Evolutionary conservation across 225 moss, liverwort and hornwort species (phyloP), one percentile per base, ranked within the genome.

Genomic region (Neckera pumila): DNA sequence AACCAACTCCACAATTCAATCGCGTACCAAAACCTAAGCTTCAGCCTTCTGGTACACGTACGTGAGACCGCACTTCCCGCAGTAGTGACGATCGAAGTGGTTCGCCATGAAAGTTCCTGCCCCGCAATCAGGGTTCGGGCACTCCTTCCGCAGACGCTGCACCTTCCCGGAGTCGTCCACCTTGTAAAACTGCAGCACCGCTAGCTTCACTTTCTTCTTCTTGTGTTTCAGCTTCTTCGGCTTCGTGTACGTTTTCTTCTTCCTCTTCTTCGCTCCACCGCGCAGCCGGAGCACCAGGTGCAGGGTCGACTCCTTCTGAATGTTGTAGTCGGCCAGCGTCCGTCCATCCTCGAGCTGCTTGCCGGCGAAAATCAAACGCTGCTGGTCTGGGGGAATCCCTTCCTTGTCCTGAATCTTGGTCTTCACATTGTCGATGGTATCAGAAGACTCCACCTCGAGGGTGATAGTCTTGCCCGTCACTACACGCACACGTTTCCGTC

Each of bases 391-490:
- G 42, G 93, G 92, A 28, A 93, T 93, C 14, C 92, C 93, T 65
- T 93, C 93, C 92, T 93, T 93, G 47, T 93, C 92, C 79, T 93
- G 92, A 21, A 94, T 92, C 85, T 94, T 94, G 3, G 91, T 91
- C 91, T 94, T 94, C 85, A 94, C 94, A 91, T 92, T 92, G 84
- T 94, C 94, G 84, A 94, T 94, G 5, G 94, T 94, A 53, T 94
- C 94, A 14, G 94, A 92, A 67, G 95, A 95, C 92, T 96, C 95
- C 90, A 96, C 96, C 93, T 96, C 96, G 3, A 96, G 92, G 94
- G 96, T 96, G 91, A 96, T 96, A 71, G 96, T 96, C 93, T 96
- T 96, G 82, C 96, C 96, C 89, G 95, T 96, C 81, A 96, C 96
- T 96, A 90, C 81, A 69, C 53, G 80, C 81, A 70, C n/a, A 51